These are phyloP conservation scores for Diaporthe sp. DNA, from an alignment of 2,329 filamentous ascomycete genomes.

Conservation along the genomic window DNA sequence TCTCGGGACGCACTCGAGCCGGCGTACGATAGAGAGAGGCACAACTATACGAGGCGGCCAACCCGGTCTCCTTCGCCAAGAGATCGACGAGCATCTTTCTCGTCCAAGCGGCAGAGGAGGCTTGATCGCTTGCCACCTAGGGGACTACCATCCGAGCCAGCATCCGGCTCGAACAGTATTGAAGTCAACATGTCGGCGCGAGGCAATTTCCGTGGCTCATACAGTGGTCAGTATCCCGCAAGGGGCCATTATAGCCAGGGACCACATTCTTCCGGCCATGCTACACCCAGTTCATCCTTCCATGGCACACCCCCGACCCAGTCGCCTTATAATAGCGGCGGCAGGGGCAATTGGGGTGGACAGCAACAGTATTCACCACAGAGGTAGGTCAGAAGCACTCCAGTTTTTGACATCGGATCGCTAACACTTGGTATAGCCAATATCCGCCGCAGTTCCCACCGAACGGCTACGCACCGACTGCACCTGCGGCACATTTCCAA, in stretches of 20 bases:
- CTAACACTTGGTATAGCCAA: slow-evolving; percentile 63
- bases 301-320: slow-evolving; percentile 59
- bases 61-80: slow-evolving; percentile 32
- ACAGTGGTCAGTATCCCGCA: slow-evolving; percentile 54
- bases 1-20: slow-evolving; percentile 43
- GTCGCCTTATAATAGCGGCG: slow-evolving; percentile 58
- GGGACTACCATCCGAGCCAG: slow-evolving; percentile 50
- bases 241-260: slow-evolving; percentile 52
- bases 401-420: slow-evolving; percentile 34
- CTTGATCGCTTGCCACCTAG: slow-evolving; percentile 39
- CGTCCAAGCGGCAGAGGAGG: slow-evolving; percentile 51
- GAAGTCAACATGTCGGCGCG: slow-evolving; percentile 65
- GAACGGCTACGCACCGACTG: slow-evolving; percentile 61
- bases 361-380: slow-evolving; percentile 55
- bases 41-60: slow-evolving; percentile 31
- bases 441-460: slow-evolving; percentile 73
- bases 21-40: slow-evolving; percentile 31
- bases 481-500: slow-evolving; percentile 68
- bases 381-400: slow-evolving; percentile 52
- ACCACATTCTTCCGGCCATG: slow-evolving; percentile 55
- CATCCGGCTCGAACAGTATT: slow-evolving; percentile 63
- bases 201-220: slow-evolving; percentile 58
- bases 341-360: slow-evolving; percentile 55
- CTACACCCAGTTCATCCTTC: slow-evolving; percentile 58
- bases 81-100: slow-evolving; percentile 30